A percentile compares a stretch with the other conserved stretches of the same genome.
These are phyloP conservation scores for Saccharomyces hybrid DNA, from an alignment of 1,139 yeast species.

Conservation along the genomic window DNA sequence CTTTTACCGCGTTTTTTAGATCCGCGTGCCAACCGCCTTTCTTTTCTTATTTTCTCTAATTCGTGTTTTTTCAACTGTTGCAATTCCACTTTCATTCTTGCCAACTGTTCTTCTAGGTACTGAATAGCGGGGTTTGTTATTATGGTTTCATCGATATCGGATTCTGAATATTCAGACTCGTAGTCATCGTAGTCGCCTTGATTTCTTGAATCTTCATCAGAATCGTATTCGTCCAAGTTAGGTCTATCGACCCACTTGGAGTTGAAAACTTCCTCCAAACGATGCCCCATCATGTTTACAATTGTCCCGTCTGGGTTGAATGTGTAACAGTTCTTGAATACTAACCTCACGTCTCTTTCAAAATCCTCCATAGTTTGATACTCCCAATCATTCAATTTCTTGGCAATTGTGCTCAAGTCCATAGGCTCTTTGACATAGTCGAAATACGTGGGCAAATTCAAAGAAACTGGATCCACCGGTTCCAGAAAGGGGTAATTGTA, in stretches of 20 bases:
- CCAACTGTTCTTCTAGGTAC: constrained; percentile 77
- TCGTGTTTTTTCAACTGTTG: constrained; percentile 73
- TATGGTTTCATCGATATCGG: constrained; percentile 62
- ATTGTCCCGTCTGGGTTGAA: constrained; percentile 96
- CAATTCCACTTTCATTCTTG: constrained; percentile 77
- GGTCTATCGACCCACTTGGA: constrained; percentile 89
- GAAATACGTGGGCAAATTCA: constrained; percentile 82
- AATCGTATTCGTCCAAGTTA: constrained; percentile 33
- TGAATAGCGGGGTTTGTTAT: constrained; percentile 84
- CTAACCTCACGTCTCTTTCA: constrained; percentile 71
- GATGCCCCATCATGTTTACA: constrained; percentile 91
- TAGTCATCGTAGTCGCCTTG: constrained; percentile 31
- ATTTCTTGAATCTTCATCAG: constrained; percentile 17
- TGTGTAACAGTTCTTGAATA: constrained; percentile 79
- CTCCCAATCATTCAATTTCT: constrained; percentile 74
- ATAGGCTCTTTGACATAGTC: constrained; percentile 85
- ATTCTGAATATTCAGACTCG: constrained; percentile 43
- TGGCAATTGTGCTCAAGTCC: constrained; percentile 84
- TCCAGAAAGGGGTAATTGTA: constrained; percentile 84
- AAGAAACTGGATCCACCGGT: constrained; percentile 93
- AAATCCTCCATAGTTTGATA: constrained; percentile 86
- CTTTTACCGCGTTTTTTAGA: constrained; percentile 20
- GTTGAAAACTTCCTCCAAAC: constrained; percentile 76
- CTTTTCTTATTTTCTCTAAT: constrained; percentile 48
- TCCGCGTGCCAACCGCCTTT: constrained; percentile 33